These are phyloP conservation scores for Miscanthus lutarioriparius DNA, from an alignment of 176 grass and related monocot genomes.

Conservation along the genomic window DNA sequence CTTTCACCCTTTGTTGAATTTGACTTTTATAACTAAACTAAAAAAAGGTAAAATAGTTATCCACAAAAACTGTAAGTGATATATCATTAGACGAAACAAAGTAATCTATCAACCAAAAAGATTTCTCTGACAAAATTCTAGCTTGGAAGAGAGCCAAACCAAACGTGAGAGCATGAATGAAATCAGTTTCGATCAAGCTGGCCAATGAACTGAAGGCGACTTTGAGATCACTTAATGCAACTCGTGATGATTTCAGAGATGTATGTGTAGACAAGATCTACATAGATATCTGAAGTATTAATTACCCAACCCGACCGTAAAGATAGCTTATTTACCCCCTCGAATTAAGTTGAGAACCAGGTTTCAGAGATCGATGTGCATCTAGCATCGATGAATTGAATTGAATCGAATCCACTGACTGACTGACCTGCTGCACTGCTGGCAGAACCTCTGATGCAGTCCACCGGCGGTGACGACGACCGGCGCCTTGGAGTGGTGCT, in stretches of 20 bases:
- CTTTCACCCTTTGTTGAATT: neutral
- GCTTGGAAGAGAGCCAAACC: neutral
- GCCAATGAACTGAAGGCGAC: conserved; percentile 10
- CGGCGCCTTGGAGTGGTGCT: conserved; percentile 73
- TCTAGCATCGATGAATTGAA: neutral
- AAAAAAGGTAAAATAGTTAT: neutral
- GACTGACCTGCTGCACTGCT: conserved; percentile 84
- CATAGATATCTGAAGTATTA: neutral
- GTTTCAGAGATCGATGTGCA: neutral
- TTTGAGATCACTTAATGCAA: conserved; percentile 16
- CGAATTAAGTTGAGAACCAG: neutral
- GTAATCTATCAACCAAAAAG: neutral
- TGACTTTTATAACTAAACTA: neutral
- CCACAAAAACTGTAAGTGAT: neutral
- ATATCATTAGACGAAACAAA: neutral
- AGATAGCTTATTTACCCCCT: neutral
- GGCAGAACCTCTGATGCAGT: conserved; percentile 76
- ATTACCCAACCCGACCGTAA: neutral
- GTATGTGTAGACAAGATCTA: conserved; percentile 12
- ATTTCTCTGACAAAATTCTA: neutral
- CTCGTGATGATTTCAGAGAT: neutral
- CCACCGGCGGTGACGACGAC: conserved; percentile 65
- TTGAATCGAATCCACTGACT: neutral
- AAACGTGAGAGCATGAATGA: neutral
- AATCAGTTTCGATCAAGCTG: neutral